Base-by-base conservation (phyloP, 139 green algal species). In the Zygnema cylindricum region DNA sequence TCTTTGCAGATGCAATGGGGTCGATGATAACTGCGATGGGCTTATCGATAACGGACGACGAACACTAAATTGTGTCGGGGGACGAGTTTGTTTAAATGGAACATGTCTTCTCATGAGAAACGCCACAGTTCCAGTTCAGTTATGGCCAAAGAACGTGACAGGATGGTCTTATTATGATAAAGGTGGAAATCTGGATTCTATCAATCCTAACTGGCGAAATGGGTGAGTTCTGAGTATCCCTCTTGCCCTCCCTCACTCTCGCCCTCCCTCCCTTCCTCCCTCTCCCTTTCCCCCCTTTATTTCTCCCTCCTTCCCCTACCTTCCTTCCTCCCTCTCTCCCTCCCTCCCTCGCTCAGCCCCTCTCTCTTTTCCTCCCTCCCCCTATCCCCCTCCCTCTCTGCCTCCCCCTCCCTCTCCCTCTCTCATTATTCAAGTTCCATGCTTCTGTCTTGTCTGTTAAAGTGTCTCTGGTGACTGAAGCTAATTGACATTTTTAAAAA, bases 1-100 rank as follows among this genome's bases (percentile, higher is more conserved):
- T 2, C 82, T 38, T 0, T n/a, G 21, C 55, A 87, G 55, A 0
- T 87, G 82, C 55, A 81, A 87, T 11, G 82, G 41, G 0, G 22
- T 81, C 30, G 55, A 81, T 0, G 55, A 87, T 55, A 40, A 87
- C 82, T 87, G 82, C 33, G 82, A 87, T 11, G 82, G 82, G 0
- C 55, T 87, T 1, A 30, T 87, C 0, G 82, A 87, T 55, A 87
- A 81, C 55, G 57, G 63, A 0, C 16, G 30, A 25, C 30, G 22
- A 2, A 41, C 76, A 38, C 81, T 87, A 21, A 1, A 87, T 54
- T 87, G 81, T 0, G 30, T 32, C 1, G 54, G 22, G 39, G 81
- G 81, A 49, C 36, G 30, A 1, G 43, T 82, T 23, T 87, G 78
- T 41, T 85, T 76, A 11, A 43, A 54, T 35, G 78, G 78, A 38